Percentiles rank a stretch among this genome's conserved stretches.
Evolutionary conservation across 805 yeast species (phyloP).

Genomic region (Candida namnaoensis): DNA sequence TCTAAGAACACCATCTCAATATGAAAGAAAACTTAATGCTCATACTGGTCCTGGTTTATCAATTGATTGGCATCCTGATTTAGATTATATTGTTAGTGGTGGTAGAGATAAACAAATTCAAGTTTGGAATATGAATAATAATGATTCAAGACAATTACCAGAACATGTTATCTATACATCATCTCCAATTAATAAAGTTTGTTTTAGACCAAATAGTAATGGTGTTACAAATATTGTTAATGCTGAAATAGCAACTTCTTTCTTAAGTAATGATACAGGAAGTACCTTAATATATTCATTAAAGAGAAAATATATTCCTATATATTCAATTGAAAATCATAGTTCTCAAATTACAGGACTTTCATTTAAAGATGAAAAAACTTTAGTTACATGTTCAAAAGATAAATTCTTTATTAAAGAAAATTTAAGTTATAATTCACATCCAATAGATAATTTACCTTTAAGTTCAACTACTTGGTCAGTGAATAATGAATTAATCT

Average conservation of each 20-base stretch:
- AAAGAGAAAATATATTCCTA: conserved; percentile 65
- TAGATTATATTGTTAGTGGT: conserved; percentile 79
- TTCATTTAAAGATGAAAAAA: conserved; percentile 37
- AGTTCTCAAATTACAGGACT: conserved; percentile 47
- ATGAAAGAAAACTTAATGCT: conserved; percentile 72
- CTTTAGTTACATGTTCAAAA: conserved; percentile 40
- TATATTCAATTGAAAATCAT: conserved; percentile 40
- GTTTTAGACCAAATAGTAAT: conserved; percentile 50
- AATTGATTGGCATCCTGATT: conserved; percentile 79
- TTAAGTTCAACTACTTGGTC: conserved; percentile 53
- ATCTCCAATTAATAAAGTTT: conserved; percentile 68
- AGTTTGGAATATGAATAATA: conserved; percentile 55
- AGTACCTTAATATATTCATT: conserved; percentile 63
- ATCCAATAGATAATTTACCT: conserved; percentile 40
- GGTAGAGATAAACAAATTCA: conserved; percentile 85
- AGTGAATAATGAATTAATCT: conserved; percentile 37
- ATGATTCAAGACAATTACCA: conserved; percentile 37
- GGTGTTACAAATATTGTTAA: conserved; percentile 31
- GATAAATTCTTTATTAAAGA: conserved; percentile 41
- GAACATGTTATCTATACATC: conserved; percentile 68
- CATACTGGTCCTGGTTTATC: conserved; percentile 90
- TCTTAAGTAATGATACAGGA: conserved; percentile 59
- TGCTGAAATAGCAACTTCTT: conserved; percentile 68
- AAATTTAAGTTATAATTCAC: conserved; percentile 35
- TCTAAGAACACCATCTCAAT: conserved; percentile 51